Evolutionary conservation across 129 eudicot genomes (phyloP).

Genomic region (Flaveria brownii): DNA sequence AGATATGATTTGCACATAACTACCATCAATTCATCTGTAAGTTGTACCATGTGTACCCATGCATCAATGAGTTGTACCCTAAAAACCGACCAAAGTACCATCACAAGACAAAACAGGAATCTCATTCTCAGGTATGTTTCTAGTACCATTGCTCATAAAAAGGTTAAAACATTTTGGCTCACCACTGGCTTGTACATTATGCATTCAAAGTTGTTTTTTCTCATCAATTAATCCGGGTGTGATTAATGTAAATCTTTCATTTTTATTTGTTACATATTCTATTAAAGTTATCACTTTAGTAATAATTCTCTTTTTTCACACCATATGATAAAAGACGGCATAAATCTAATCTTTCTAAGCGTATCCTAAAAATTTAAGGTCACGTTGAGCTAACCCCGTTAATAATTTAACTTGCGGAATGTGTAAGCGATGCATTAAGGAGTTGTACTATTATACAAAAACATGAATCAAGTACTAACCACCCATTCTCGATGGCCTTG

Average conservation of each 20-base stretch:
- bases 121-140: background rate
- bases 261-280: no score
- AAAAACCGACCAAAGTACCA: background rate
- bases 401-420: no score
- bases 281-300: no score
- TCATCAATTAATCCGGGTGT: no score
- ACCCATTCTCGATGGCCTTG: conserved; percentile 99
- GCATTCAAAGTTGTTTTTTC: no score
- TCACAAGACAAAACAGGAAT: background rate
- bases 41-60: conserved; percentile 3
- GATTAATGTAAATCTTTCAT: no score
- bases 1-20: background rate
- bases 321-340: no score
- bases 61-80: background rate
- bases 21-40: background rate
- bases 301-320: no score
- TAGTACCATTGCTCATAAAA: background rate
- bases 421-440: background rate
- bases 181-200: background rate
- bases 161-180: background rate
- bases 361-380: no score
- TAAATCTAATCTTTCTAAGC: no score
- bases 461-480: conserved; percentile 56
- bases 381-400: no score
- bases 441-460: background rate